Percentiles rank a stretch among this genome's conserved stretches.
phyloP scores from a whole-genome alignment of 257 asterid species.

The Ilex asprella region DNA sequence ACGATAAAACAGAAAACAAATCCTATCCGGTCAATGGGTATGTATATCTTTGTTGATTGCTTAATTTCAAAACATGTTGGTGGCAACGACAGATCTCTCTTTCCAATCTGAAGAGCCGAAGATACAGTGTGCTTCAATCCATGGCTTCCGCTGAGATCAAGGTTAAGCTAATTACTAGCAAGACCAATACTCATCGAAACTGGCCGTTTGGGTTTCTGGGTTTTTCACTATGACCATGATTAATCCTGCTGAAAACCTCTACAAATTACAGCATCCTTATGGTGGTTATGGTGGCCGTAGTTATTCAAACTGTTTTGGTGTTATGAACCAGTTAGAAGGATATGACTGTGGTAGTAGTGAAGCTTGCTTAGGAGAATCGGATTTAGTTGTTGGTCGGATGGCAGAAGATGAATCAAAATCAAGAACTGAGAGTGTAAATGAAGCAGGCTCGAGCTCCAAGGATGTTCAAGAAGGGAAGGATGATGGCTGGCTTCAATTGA shows the following conservation, averaged over 20 bases:
- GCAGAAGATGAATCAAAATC: slow-evolving; percentile 47
- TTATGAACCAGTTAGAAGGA: slow-evolving; percentile 37
- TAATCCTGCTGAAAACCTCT: slow-evolving; percentile 26
- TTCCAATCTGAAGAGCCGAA: slow-evolving; percentile 4
- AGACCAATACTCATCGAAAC: not conserved
- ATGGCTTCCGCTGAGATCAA: slow-evolving; percentile 29
- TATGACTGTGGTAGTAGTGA: slow-evolving; percentile 19
- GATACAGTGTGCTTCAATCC: not conserved
- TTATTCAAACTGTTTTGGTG: slow-evolving; percentile 25
- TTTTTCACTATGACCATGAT: slow-evolving; percentile 66
- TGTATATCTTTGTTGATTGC: slow-evolving; percentile 23
- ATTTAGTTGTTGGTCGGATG: slow-evolving; percentile 32
- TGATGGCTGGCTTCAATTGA: slow-evolving; percentile 63
- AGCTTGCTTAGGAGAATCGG: slow-evolving; percentile 32
- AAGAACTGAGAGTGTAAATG: slow-evolving; percentile 14
- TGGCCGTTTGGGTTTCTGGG: slow-evolving; percentile 13
- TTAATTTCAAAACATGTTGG: slow-evolving; percentile 17
- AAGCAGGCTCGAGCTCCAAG: slow-evolving; percentile 31
- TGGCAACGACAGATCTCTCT: slow-evolving; percentile 22
- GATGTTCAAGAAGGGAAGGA: slow-evolving; percentile 19
- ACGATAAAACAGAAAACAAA: not conserved
- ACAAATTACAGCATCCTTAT: slow-evolving; percentile 20
- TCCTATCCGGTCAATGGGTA: slow-evolving; percentile 41
- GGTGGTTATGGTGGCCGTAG: slow-evolving; percentile 10
- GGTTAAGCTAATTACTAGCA: not conserved